phyloP scores from a whole-genome alignment of 2,329 filamentous ascomycete species.

The Diplodia scrobiculata region DNA sequence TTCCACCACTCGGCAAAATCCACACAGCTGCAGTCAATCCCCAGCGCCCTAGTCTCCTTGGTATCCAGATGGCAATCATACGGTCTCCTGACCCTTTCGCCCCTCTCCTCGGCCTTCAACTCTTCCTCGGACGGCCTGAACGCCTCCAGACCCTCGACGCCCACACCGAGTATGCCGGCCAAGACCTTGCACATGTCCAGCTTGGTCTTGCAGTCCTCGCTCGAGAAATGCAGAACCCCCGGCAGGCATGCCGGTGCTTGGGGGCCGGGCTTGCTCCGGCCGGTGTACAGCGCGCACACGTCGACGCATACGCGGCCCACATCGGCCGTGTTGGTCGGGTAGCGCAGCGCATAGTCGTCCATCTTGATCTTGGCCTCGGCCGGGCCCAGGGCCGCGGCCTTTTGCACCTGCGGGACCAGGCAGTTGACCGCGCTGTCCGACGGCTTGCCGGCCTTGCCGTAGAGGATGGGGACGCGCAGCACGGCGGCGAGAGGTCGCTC shows the following conservation, averaged over 20 bases:
- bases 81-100: conserved; percentile 65
- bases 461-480: conserved; percentile 79
- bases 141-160: conserved; percentile 61
- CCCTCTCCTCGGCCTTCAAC: conserved; percentile 63
- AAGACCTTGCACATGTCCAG: conserved; percentile 82
- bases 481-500: conserved; percentile 64
- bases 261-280: neutral
- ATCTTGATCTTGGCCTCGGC: conserved; percentile 65
- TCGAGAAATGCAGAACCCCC: conserved; percentile 76
- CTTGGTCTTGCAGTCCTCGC: conserved; percentile 84
- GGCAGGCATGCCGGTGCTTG: conserved; percentile 59
- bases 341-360: conserved; percentile 83
- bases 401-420: conserved; percentile 72
- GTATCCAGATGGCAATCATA: conserved; percentile 89
- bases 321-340: conserved; percentile 87
- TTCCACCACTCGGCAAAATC: conserved; percentile 81
- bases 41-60: conserved; percentile 68
- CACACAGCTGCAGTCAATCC: conserved; percentile 71
- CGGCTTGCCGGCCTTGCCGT: conserved; percentile 71
- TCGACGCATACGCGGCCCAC: conserved; percentile 78
- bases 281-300: conserved; percentile 66
- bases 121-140: conserved; percentile 64
- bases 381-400: conserved; percentile 63
- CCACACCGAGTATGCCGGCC: conserved; percentile 75
- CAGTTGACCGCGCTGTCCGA: conserved; percentile 82